phyloP scores from a whole-genome alignment of 257 asterid species.

The Solanum chmielewskii region DNA sequence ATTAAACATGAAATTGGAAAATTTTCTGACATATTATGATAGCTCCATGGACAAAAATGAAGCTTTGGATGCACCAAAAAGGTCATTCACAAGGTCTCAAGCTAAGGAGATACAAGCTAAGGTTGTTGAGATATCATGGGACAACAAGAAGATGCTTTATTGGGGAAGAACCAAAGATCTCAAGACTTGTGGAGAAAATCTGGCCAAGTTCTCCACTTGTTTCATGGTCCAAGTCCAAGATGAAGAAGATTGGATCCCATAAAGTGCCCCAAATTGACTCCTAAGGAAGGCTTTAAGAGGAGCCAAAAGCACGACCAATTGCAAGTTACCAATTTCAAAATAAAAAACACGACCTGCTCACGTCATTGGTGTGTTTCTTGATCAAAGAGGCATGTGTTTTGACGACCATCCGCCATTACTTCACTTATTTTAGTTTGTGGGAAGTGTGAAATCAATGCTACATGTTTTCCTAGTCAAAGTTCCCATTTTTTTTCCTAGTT shows the following conservation, averaged over 20 bases:
- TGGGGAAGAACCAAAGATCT: neutral
- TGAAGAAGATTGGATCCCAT: neutral
- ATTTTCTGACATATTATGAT: neutral
- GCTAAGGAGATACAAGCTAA: neutral
- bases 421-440: neutral
- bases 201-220: neutral
- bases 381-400: neutral
- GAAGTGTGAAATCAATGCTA: neutral
- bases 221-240: neutral
- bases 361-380: neutral
- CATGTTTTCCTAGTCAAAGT: neutral
- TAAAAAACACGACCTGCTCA: neutral
- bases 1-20: neutral
- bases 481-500: neutral
- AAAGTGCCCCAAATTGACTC: neutral
- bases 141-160: neutral
- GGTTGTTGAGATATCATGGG: neutral
- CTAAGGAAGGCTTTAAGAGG: neutral
- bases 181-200: neutral
- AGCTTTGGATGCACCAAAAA: neutral
- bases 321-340: neutral
- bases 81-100: neutral
- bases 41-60: neutral
- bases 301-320: neutral
- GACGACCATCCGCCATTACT: neutral